Conservation (phyloP, 495 filamentous ascomycete species). For the Trichoderma virens region DNA sequence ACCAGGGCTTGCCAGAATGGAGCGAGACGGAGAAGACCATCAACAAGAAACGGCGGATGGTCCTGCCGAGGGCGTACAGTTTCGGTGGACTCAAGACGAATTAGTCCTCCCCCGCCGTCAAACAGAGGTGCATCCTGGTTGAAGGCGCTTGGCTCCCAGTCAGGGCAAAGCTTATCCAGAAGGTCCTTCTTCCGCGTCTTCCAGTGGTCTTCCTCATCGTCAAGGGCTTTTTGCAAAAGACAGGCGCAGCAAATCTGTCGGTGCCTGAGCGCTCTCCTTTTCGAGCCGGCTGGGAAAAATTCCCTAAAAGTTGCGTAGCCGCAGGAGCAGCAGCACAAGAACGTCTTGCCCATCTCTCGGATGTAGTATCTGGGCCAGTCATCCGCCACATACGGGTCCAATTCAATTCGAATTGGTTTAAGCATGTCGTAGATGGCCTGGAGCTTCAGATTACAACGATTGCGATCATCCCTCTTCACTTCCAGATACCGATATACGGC, state of each 20-base stretch:
- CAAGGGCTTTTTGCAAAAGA: neutral
- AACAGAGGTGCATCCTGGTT: neutral
- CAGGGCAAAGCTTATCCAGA: neutral
- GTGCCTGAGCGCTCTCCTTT: neutral
- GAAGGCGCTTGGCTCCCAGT: neutral
- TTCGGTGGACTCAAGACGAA: slow-evolving; percentile 5
- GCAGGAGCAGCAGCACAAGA: neutral
- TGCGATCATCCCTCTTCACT: neutral
- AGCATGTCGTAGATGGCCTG: neutral
- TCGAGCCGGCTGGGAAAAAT: neutral
- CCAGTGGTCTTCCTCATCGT: neutral
- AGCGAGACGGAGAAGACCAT: neutral
- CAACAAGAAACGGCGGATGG: neutral
- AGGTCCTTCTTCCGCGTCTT: neutral
- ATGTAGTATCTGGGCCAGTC: neutral
- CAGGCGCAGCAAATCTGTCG: slow-evolving; percentile 1
- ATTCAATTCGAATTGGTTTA: neutral
- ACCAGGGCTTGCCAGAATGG: neutral
- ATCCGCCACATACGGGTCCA: neutral
- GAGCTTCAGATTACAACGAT: neutral
- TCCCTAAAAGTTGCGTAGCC: neutral
- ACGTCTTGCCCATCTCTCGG: neutral
- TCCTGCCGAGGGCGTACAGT: neutral
- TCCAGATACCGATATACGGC: slow-evolving; percentile 5
- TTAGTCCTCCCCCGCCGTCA: neutral